Evolutionary conservation across 148 eudicot species (phyloP).

Genomic region (Fagopyrum homotropicum): DNA sequence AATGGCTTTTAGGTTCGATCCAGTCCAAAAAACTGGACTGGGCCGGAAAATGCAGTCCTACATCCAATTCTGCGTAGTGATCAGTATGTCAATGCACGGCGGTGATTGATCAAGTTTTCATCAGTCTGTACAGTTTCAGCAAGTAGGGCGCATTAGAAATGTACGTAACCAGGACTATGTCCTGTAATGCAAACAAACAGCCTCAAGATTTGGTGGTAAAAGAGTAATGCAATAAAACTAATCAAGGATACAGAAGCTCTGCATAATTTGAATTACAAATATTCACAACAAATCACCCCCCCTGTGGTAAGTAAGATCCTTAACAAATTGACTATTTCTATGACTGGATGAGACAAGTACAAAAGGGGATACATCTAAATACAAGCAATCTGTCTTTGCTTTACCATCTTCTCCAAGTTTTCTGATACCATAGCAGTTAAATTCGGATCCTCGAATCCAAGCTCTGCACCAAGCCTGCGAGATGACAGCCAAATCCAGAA

Average conservation of each 20-base stretch:
- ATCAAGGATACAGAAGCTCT: neutral
- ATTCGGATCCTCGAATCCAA: conserved; percentile 81
- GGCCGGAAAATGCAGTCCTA: too few relatives aligned
- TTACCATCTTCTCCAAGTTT: conserved; percentile 70
- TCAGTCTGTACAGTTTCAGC: neutral
- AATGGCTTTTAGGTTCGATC: too few relatives aligned
- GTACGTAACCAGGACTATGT: too few relatives aligned
- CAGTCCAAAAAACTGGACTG: too few relatives aligned
- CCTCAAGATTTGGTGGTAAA: too few relatives aligned
- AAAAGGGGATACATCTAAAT: neutral
- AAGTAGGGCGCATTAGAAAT: neutral
- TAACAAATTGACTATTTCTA: neutral
- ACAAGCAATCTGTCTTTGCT: conserved; percentile 56
- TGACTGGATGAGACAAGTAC: neutral
- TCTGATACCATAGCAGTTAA: conserved; percentile 65
- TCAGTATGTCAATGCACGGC: too few relatives aligned
- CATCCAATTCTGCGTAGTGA: too few relatives aligned
- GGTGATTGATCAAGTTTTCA: neutral
- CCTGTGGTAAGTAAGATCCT: neutral
- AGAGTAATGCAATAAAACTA: neutral
- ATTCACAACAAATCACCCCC: neutral
- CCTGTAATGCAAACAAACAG: too few relatives aligned
- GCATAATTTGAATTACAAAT: neutral
- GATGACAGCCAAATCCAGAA: neutral
- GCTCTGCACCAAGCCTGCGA: conserved; percentile 71